Percentiles rank a stretch among this genome's conserved stretches.
These are phyloP conservation scores for Rhynchospora tenuis DNA, from an alignment of 176 grass and related monocot genomes.

Conservation along the genomic window DNA sequence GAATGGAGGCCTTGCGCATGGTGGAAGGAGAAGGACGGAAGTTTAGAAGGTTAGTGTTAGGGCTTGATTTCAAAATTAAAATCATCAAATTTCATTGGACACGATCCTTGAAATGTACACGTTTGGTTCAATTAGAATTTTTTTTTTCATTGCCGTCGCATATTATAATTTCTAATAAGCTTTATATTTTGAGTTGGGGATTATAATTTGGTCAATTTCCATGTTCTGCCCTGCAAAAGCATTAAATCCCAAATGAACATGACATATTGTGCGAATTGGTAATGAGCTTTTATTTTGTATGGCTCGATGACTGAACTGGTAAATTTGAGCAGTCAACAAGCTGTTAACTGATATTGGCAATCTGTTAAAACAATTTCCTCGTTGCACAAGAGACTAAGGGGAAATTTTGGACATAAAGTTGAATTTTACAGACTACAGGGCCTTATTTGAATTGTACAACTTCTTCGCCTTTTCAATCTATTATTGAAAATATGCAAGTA, in stretches of 20 bases:
- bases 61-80: neutral
- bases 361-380: neutral
- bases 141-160: neutral
- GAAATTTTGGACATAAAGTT: neutral
- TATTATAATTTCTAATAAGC: neutral
- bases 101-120: neutral
- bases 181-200: neutral
- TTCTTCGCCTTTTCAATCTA: neutral
- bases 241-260: neutral
- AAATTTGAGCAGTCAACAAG: neutral
- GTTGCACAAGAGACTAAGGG: neutral
- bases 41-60: constrained; percentile 14
- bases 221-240: neutral
- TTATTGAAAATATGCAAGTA: neutral
- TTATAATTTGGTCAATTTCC: neutral
- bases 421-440: neutral
- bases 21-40: constrained; percentile 40
- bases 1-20: constrained; percentile 72
- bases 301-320: neutral
- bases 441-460: neutral
- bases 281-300: neutral
- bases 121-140: neutral
- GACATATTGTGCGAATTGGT: neutral
- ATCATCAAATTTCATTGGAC: neutral
- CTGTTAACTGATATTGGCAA: neutral